Evolutionary conservation across 257 asterid genomes (phyloP).

Genomic region (Gentiana dahurica): DNA sequence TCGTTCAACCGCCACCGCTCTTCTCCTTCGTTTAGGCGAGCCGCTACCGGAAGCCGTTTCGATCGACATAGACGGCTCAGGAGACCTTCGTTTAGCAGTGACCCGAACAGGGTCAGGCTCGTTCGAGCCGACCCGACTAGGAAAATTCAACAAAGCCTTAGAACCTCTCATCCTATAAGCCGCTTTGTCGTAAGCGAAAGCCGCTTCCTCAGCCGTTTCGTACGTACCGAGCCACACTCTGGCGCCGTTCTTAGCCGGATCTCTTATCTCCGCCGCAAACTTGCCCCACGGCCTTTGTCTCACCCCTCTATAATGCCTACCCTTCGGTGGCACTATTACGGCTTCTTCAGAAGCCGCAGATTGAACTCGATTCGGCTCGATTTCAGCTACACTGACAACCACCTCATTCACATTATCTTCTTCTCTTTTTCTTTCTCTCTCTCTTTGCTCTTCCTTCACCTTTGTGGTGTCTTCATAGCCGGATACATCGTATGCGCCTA

Average conservation of each 20-base stretch:
- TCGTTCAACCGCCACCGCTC: slow-evolving; percentile 23
- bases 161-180: slow-evolving; percentile 90
- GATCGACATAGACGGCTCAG: slow-evolving; percentile 36
- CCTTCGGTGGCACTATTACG: slow-evolving; percentile 28
- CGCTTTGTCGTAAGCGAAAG: slow-evolving; percentile 77
- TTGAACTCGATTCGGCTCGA: slow-evolving; percentile 3
- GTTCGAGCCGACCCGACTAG: slow-evolving; percentile 51
- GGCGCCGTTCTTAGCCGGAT: slow-evolving; percentile 84
- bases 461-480: neutral
- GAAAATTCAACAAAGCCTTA: slow-evolving; percentile 73
- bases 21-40: slow-evolving; percentile 49
- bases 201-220: slow-evolving; percentile 84
- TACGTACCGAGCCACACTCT: slow-evolving; percentile 93
- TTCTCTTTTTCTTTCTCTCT: slow-evolving; percentile 9
- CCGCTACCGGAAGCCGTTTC: slow-evolving; percentile 40
- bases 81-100: slow-evolving; percentile 47
- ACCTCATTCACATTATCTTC: slow-evolving; percentile 1
- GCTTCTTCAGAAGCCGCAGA: slow-evolving; percentile 6
- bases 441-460: slow-evolving; percentile 57
- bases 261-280: slow-evolving; percentile 87
- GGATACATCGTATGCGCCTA: no score
- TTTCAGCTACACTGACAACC: slow-evolving; percentile 8
- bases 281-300: slow-evolving; percentile 92
- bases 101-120: slow-evolving; percentile 87
- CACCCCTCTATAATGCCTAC: slow-evolving; percentile 69